Evolutionary conservation across 2,329 filamentous ascomycete species (phyloP).

Genomic region (Westerdykella ornata): DNA sequence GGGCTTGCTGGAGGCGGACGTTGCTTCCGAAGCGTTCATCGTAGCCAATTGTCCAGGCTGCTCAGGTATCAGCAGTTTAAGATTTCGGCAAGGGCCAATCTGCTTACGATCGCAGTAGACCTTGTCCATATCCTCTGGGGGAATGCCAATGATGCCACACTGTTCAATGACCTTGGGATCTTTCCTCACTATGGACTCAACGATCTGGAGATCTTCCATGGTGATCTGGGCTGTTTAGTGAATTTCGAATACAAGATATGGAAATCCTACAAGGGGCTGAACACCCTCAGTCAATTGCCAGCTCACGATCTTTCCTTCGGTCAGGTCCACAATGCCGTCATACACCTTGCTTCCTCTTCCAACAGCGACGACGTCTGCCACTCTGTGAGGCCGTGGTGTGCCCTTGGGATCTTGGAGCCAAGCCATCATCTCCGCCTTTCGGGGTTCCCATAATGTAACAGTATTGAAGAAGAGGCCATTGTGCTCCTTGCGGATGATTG

Average conservation of each 20-base stretch:
- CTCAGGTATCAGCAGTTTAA: conserved; percentile 9
- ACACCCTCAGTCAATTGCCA: conserved; percentile 72
- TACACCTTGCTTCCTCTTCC: conserved; percentile 70
- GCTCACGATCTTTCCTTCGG: conserved; percentile 57
- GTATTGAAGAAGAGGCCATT: conserved; percentile 76
- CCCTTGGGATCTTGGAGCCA: conserved; percentile 65
- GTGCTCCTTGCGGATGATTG: conserved; percentile 62
- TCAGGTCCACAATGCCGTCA: conserved; percentile 73
- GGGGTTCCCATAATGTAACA: conserved; percentile 75
- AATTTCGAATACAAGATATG: conserved; percentile 1
- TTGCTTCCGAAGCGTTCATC: conserved; percentile 79
- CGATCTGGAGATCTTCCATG: conserved; percentile 78
- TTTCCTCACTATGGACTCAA: conserved; percentile 67
- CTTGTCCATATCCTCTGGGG: conserved; percentile 81
- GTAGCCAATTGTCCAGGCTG: conserved; percentile 88
- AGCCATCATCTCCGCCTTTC: conserved; percentile 73
- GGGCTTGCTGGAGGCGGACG: conserved; percentile 77
- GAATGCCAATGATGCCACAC: conserved; percentile 74
- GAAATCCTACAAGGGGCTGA: conserved; percentile 63
- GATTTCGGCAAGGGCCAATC: not conserved
- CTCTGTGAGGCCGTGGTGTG: conserved; percentile 57
- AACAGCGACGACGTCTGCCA: conserved; percentile 80
- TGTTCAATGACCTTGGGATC: conserved; percentile 87
- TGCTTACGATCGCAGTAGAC: conserved; percentile 80
- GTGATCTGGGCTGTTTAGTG: conserved; percentile 56